Percentiles rank a stretch among this genome's conserved stretches.
phyloP scores from a whole-genome alignment of 208 protist species.

The Herpetomonas samuelpessoai region DNA sequence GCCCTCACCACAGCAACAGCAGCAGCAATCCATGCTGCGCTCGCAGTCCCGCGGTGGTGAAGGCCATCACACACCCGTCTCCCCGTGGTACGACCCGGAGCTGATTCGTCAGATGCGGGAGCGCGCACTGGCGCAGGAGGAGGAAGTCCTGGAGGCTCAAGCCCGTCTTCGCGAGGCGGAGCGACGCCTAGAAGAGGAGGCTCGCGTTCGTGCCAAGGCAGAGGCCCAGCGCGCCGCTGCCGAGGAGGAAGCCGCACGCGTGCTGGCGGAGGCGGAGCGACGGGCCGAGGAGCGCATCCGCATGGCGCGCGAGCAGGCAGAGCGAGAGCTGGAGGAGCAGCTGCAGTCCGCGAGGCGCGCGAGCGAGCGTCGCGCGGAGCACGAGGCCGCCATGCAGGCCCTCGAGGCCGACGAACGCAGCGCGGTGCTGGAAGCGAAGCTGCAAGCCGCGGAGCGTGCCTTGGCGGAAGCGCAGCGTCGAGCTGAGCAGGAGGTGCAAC shows the following conservation, averaged over 20 bases:
- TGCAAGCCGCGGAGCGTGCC: constrained; percentile 48
- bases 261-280: constrained; percentile 43
- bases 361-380: constrained; percentile 30
- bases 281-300: constrained; percentile 49
- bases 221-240: constrained; percentile 25
- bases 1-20: background rate
- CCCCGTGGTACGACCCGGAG: constrained; percentile 16
- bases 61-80: background rate
- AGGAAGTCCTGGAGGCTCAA: constrained; percentile 42
- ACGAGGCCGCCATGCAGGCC: constrained; percentile 34
- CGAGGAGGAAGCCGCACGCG: constrained; percentile 22
- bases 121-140: constrained; percentile 23
- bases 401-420: constrained; percentile 50
- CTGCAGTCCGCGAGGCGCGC: constrained; percentile 33
- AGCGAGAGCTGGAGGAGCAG: constrained; percentile 31
- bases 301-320: constrained; percentile 29
- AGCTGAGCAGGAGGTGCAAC: constrained; percentile 29
- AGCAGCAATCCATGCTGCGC: background rate
- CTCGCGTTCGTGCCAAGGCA: constrained; percentile 20
- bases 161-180: constrained; percentile 56
- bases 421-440: constrained; percentile 45
- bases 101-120: constrained; percentile 24
- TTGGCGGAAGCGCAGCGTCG: constrained; percentile 50
- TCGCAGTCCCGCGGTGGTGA: constrained; percentile 10
- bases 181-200: constrained; percentile 47